phyloP scores from a whole-genome alignment of 2,329 filamentous ascomycete species.

The Ustulina deusta region DNA sequence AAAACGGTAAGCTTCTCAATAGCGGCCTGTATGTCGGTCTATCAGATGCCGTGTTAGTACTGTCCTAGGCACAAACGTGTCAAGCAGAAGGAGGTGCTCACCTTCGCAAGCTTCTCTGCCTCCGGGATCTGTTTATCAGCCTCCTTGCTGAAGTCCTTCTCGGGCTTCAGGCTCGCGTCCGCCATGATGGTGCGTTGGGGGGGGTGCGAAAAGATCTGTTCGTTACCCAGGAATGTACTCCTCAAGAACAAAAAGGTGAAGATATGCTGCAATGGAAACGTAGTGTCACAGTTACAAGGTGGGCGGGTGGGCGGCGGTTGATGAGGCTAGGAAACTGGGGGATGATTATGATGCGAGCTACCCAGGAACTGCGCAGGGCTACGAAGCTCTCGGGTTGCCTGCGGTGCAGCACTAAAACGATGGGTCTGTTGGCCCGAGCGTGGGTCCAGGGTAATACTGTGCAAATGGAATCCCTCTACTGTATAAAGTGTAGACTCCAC shows the following conservation, averaged over 20 bases:
- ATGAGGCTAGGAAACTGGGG: conserved; percentile 18
- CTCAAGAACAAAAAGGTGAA: not conserved
- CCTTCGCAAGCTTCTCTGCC: conserved; percentile 89
- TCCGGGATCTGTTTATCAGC: conserved; percentile 92
- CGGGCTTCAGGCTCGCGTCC: conserved; percentile 86
- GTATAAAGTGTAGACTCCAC: not conserved
- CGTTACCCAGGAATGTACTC: not conserved
- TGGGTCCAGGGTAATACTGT: not conserved
- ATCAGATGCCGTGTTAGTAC: conserved; percentile 21
- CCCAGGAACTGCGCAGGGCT: conserved; percentile 34
- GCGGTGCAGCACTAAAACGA: conserved; percentile 18
- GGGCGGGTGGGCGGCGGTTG: conserved; percentile 12
- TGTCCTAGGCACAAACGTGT: not conserved
- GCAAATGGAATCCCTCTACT: not conserved
- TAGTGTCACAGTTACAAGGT: not conserved
- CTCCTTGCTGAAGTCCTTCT: conserved; percentile 99
- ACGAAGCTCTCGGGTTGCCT: conserved; percentile 43
- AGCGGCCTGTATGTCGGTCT: conserved; percentile 84
- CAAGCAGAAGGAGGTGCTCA: conserved; percentile 54
- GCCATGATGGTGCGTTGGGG: conserved; percentile 71
- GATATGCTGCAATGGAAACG: not conserved
- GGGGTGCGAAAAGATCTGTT: not conserved
- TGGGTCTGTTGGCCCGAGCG: conserved; percentile 23
- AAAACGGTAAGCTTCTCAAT: conserved; percentile 92
- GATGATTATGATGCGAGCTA: conserved; percentile 40